Conservation (phyloP, 148 eudicot species). For the Tetragonia tetragonoides region DNA sequence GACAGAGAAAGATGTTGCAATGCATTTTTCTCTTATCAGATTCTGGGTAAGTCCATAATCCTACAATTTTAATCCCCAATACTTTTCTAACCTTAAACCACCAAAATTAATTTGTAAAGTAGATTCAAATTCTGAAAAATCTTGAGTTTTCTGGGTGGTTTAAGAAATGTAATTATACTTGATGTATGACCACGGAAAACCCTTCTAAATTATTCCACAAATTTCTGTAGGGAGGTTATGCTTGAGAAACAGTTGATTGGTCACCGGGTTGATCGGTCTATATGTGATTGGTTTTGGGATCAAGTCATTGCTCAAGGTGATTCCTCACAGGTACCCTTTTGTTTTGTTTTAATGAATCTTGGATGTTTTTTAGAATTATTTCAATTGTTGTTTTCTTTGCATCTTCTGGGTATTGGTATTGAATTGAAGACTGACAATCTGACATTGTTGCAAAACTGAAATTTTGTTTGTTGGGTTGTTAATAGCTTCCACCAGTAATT, state of each 20-base stretch:
- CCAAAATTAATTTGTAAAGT: background rate
- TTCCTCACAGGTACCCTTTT: constrained; percentile 60
- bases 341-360: background rate
- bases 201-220: background rate
- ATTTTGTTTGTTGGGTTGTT: constrained; percentile 19
- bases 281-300: constrained; percentile 93
- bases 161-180: background rate
- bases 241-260: constrained; percentile 82
- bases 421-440: background rate
- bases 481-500: constrained; percentile 68
- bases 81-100: background rate
- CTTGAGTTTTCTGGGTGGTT: background rate
- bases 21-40: constrained; percentile 62
- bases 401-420: background rate
- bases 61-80: background rate
- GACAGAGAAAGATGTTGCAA: constrained; percentile 45
- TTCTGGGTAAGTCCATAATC: constrained; percentile 42
- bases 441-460: background rate
- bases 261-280: constrained; percentile 79
- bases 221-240: constrained; percentile 68
- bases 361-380: background rate
- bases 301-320: constrained; percentile 66
- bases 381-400: background rate
- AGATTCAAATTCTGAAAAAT: background rate
- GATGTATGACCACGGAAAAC: background rate